A percentile compares a stretch with the other conserved stretches of the same genome.
These are phyloP conservation scores for Apiotrichum gracile DNA, from an alignment of 1,284 basidiomycete species.

Conservation along the genomic window DNA sequence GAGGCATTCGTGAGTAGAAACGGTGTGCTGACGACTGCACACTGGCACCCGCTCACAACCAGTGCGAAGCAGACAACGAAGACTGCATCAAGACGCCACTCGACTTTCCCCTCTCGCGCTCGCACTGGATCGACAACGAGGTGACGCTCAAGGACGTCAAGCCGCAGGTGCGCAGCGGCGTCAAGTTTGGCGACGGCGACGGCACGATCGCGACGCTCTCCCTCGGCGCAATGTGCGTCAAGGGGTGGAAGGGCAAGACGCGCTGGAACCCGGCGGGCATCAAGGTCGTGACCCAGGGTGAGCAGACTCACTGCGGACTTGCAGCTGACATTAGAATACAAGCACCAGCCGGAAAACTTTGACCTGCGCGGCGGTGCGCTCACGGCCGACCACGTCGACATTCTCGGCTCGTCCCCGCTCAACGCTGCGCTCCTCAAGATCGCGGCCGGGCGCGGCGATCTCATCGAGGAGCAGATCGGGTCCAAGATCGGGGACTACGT, in stretches of 20 bases:
- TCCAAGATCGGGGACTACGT: slow-evolving; percentile 76
- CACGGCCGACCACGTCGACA: slow-evolving; percentile 86
- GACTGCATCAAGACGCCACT: slow-evolving; percentile 52
- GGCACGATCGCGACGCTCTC: slow-evolving; percentile 88
- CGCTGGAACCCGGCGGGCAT: slow-evolving; percentile 93
- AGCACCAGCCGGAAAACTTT: slow-evolving; percentile 72
- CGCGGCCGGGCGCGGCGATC: slow-evolving; percentile 41
- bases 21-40: background rate
- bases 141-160: slow-evolving; percentile 60
- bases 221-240: slow-evolving; percentile 89
- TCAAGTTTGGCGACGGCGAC: slow-evolving; percentile 88
- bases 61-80: slow-evolving; percentile 48
- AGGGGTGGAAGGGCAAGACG: slow-evolving; percentile 78
- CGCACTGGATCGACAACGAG: slow-evolving; percentile 76
- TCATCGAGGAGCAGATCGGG: slow-evolving; percentile 60
- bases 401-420: slow-evolving; percentile 77
- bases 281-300: slow-evolving; percentile 75
- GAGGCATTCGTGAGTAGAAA: slow-evolving; percentile 28
- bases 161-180: slow-evolving; percentile 71
- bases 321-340: slow-evolving; percentile 54
- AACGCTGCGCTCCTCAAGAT: slow-evolving; percentile 89
- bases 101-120: slow-evolving; percentile 57
- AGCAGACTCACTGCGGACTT: slow-evolving; percentile 48
- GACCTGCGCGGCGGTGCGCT: slow-evolving; percentile 81
- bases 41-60: too few relatives aligned